Conservation (phyloP, 2,329 filamentous ascomycete genomes). For the Tolypocladium capitatum region DNA sequence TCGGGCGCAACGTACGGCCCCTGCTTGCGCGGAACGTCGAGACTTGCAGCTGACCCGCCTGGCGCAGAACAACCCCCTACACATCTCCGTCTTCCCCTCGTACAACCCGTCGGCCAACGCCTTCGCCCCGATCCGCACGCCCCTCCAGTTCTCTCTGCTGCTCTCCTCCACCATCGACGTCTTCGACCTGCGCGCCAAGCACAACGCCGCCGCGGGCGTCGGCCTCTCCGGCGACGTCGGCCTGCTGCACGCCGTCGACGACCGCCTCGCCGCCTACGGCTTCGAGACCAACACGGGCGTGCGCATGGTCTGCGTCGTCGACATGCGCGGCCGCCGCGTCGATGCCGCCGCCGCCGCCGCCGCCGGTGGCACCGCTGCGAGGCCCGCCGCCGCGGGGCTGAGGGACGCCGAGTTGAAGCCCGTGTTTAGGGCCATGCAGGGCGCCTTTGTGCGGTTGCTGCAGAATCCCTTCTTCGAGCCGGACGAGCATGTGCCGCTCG, state of each 20-base stretch:
- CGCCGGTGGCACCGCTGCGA: constrained; percentile 5
- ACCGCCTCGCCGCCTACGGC: constrained; percentile 84
- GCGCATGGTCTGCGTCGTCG: constrained; percentile 79
- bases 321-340: constrained; percentile 64
- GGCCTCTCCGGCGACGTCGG: constrained; percentile 72
- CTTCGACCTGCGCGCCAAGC: constrained; percentile 72
- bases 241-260: constrained; percentile 83
- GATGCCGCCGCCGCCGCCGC: constrained; percentile 14
- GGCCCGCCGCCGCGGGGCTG: constrained; percentile 46
- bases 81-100: constrained; percentile 79
- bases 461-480: constrained; percentile 94
- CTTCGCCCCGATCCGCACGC: constrained; percentile 47
- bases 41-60: too few species aligned
- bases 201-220: constrained; percentile 39
- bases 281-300: constrained; percentile 94
- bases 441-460: constrained; percentile 75
- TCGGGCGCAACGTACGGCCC: constrained; percentile 70
- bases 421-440: constrained; percentile 83
- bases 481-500: constrained; percentile 59
- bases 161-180: constrained; percentile 87
- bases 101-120: constrained; percentile 44
- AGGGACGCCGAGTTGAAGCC: constrained; percentile 79
- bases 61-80: constrained; percentile 81
- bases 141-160: constrained; percentile 84
- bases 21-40: too few species aligned